Percentiles rank a stretch among this genome's conserved stretches.
Conservation (phyloP, 345 rosid genomes). For the Lepidium sativum region DNA sequence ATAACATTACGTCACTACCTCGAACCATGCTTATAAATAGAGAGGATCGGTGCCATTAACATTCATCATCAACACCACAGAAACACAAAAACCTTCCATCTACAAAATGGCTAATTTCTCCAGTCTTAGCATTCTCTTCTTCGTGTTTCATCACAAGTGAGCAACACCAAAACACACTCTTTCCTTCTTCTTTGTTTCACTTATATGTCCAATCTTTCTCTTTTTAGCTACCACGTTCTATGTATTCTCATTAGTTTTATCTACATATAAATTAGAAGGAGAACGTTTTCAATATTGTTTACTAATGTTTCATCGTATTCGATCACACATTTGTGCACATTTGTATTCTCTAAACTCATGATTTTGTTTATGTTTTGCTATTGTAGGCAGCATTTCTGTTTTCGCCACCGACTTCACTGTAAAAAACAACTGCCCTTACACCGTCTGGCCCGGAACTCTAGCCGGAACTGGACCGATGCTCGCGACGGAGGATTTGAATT, state of each 20-base stretch:
- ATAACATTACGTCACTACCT: background rate
- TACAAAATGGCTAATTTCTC: background rate
- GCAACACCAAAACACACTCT: background rate
- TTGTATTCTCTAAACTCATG: no score
- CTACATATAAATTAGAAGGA: background rate
- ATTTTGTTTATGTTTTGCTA: background rate
- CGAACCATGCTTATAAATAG: background rate
- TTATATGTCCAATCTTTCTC: background rate
- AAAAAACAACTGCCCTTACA: constrained; percentile 47
- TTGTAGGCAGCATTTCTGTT: constrained; percentile 1
- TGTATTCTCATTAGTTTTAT: no score
- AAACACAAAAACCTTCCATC: background rate
- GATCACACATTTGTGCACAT: no score
- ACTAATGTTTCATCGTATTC: background rate
- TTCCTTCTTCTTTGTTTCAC: background rate
- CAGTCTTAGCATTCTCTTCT: background rate
- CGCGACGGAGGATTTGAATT: constrained; percentile 54
- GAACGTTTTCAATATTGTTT: background rate
- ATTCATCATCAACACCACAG: background rate
- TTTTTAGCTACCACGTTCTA: background rate
- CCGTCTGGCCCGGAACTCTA: constrained; percentile 74
- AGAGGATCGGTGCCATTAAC: background rate
- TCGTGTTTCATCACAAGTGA: constrained; percentile 17
- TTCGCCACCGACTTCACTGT: constrained; percentile 54
- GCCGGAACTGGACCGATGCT: constrained; percentile 39